Evolutionary conservation across 257 asterid genomes (phyloP).

Genomic region (Solanum appendiculatum): DNA sequence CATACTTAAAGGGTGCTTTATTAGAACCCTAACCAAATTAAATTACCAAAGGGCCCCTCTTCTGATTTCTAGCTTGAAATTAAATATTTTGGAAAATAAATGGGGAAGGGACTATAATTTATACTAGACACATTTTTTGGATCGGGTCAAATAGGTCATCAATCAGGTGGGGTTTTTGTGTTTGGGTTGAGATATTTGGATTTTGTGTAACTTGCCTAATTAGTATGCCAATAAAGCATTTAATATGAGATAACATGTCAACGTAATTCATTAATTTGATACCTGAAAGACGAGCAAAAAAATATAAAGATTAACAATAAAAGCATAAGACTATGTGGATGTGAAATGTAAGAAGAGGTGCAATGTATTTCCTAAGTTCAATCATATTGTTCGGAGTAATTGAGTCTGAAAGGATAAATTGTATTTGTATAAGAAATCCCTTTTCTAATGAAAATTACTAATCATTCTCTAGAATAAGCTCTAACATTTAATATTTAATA

Average conservation of each 20-base stretch:
- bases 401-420: not conserved
- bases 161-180: not conserved
- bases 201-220: not conserved
- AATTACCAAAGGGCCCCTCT: not conserved
- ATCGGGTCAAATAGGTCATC: not conserved
- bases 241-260: not conserved
- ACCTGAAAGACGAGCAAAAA: not conserved
- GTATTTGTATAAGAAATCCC: not conserved
- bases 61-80: not conserved
- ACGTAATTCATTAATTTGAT: too few species aligned
- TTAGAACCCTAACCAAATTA: not conserved
- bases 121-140: not conserved
- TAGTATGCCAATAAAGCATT: not conserved
- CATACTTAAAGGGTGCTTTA: not conserved
- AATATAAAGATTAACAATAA: not conserved
- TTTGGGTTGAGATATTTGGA: not conserved
- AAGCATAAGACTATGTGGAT: not conserved
- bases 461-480: not conserved
- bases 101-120: not conserved
- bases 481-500: not conserved
- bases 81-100: not conserved
- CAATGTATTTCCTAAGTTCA: not conserved
- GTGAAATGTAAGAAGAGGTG: not conserved
- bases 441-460: not conserved
- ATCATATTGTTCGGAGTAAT: too few species aligned